Evolutionary conservation across 495 filamentous ascomycete species (phyloP).

Genomic region (Tuber calosporum): DNA sequence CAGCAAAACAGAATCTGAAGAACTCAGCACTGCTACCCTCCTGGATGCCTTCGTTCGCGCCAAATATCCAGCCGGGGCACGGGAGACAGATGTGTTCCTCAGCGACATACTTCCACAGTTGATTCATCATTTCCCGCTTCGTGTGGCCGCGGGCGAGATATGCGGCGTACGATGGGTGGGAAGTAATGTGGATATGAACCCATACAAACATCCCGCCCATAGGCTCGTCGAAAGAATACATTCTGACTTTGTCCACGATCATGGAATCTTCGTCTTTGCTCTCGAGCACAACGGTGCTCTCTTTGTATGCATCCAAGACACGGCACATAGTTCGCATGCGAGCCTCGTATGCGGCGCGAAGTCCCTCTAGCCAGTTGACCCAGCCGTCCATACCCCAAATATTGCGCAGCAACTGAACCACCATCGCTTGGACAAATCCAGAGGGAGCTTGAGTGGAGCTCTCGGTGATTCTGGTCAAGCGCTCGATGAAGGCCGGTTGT

Average conservation of each 20-base stretch:
- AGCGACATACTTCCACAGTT: constrained; percentile 65
- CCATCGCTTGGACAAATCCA: constrained; percentile 77
- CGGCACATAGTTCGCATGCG: constrained; percentile 71
- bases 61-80: constrained; percentile 64
- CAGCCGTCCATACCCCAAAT: constrained; percentile 81
- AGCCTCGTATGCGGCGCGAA: constrained; percentile 72
- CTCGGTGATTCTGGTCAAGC: constrained; percentile 60
- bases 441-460: constrained; percentile 71
- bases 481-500: constrained; percentile 68
- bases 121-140: constrained; percentile 47
- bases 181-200: constrained; percentile 60
- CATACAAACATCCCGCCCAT: constrained; percentile 93
- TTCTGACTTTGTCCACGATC: constrained; percentile 59
- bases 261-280: constrained; percentile 54
- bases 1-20: constrained; percentile 78
- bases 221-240: constrained; percentile 70
- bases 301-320: constrained; percentile 59
- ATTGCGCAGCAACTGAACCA: constrained; percentile 60
- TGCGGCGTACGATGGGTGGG: constrained; percentile 60
- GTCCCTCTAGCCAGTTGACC: constrained; percentile 78
- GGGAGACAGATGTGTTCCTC: constrained; percentile 59
- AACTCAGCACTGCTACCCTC: constrained; percentile 55
- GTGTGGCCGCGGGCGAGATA: constrained; percentile 40
- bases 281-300: constrained; percentile 43
- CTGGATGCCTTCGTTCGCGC: constrained; percentile 53